Base-by-base conservation (phyloP, 441 rosid species). In the Populus trichocarpa region DNA sequence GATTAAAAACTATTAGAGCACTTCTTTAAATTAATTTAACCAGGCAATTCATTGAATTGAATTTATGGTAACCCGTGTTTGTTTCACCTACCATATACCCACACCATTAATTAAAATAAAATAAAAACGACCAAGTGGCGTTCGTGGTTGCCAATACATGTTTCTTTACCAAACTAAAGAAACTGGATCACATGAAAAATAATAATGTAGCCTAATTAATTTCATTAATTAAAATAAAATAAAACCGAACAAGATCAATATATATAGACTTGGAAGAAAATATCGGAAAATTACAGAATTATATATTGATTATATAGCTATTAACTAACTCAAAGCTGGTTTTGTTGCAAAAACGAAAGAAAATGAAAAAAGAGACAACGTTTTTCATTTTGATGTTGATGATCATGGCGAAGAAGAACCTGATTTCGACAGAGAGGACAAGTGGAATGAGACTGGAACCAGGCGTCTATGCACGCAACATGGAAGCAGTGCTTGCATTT, bases 401-500 rank as follows among this genome's bases (percentile, higher is more conserved):
- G 73, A 35, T 25, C 71, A 0, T 4, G 78, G 63, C 59, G 28
- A 30, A 26, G 69, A 42, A 68, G 46, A 36, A 83, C 77, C 61
- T 42, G 65, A 2, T 64, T 70, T 69, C 89, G 78, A 28, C 88
- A 85, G 23, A 86, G 84, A 5, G 91, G 91, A 25, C 91, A 85
- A 0, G 82, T 83, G 75, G 84, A 57, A 0, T 77, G 83, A 3
- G 67, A 40, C 22, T 71, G 69, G 35, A 88, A 81, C 87, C 90
- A 88, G 0, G 25, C 71, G 12, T 88, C 88, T 26, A 88, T 88
- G 83, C 90, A 88, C 12, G 57, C 80, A 0, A 78, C 84, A 32
- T 88, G 89, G 81, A 86, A 88, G 84, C 88, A 86, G 75, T 86
- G 90, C 61, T 79, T 76, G 85, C 90, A 88, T 71, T 67, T 71